Evolutionary conservation across 1,284 basidiomycete genomes (phyloP), one percentile per base, ranked within the genome.

Genomic region (Sporisorium exsertum): DNA sequence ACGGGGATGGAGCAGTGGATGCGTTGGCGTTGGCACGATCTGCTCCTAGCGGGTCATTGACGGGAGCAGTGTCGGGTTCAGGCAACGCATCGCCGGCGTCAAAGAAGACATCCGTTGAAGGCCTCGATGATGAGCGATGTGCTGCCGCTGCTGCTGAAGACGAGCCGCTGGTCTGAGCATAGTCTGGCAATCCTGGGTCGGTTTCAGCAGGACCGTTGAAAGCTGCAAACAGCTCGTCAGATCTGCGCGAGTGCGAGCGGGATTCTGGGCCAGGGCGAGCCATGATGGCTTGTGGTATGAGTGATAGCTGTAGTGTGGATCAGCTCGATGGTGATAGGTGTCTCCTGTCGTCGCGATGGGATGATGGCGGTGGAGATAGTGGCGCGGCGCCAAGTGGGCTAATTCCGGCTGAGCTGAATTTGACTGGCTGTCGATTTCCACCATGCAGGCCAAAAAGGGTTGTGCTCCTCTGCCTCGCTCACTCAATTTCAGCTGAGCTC

Each of bases 31-130:
- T 71, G 52, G 65, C 72, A 33, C 69, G 51, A 29, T 73, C 24
- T 49, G 63, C 70, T 37, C 72, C 67, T 20, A 81, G 57, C 1
- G 80, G 80, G 24, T 81, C 70, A 16, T 24, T 52, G 51, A 45
- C 46, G 1, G 70, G 35, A 15, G 58, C 59, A 33, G 40, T 37
- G 26, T 68, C 58, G 0, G 64, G 64, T 27, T 64, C 52, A 0
- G 66, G 70, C 20, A 81, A 37, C 7, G 74, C 77, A 53, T 83
- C 81, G 13, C 77, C 78, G 16, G 80, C 81, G 35, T 83, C 81
- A 27, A 83, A 83, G 33, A 79, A 81, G 61, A 83, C 69, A 51
- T 83, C 69, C 18, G 50, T 58, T 35, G 63, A 61, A 18, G 49
- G 43, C 40, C 51, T 43, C 4, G 65, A 40, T 40, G 37, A 24